These are phyloP conservation scores for Effrenium voratum DNA, from an alignment of 73 alveolate genomes.

Conservation along the genomic window DNA sequence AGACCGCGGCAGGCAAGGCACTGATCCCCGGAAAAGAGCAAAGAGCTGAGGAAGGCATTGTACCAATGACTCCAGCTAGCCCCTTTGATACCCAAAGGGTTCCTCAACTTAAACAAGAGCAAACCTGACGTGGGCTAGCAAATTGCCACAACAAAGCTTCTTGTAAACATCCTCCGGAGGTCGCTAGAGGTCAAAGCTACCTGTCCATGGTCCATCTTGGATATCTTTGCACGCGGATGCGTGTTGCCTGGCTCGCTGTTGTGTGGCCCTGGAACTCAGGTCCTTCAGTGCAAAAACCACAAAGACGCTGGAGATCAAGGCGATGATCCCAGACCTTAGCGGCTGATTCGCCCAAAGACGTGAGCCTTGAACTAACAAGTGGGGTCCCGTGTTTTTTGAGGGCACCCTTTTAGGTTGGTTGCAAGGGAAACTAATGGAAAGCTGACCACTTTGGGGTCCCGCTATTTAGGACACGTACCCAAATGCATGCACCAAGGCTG, in stretches of 20 bases:
- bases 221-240: not conserved
- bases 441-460: not conserved
- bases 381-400: too few species aligned
- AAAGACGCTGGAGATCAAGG: constrained; percentile 77
- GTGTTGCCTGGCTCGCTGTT: not conserved
- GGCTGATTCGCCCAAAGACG: too few species aligned
- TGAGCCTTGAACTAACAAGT: too few species aligned
- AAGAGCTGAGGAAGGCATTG: too few species aligned
- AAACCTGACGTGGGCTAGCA: too few species aligned
- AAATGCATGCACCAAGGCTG: not conserved
- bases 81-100: not conserved
- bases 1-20: too few species aligned
- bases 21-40: not conserved
- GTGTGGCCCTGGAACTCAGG: not conserved
- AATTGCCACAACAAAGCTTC: too few species aligned
- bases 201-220: too few species aligned
- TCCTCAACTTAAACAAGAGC: too few species aligned
- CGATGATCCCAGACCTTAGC: constrained; percentile 76
- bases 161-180: too few species aligned
- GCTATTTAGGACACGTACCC: not conserved
- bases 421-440: not conserved
- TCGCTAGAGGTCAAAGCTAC: too few species aligned
- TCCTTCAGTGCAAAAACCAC: constrained; percentile 89
- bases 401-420: too few species aligned
- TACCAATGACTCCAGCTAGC: not conserved